phyloP scores from a whole-genome alignment of 2,329 filamentous ascomycete species.

The Sporothrix schenckii region DNA sequence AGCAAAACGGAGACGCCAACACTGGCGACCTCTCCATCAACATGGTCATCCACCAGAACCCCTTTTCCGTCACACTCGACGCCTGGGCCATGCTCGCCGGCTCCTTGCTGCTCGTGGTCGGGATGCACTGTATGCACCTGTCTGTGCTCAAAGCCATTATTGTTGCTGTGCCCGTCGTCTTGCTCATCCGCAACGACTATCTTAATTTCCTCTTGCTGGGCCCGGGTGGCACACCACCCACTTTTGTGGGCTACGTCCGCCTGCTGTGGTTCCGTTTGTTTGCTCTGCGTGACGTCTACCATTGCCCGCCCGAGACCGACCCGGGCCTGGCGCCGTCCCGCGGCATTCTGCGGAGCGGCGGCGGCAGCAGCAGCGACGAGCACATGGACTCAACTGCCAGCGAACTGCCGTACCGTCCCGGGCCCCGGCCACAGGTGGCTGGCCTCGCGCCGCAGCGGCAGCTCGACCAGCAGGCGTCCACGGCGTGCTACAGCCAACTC shows the following conservation, averaged over 20 bases:
- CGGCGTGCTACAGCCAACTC: conserved; percentile 59
- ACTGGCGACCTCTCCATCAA: conserved; percentile 42
- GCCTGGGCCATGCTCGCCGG: conserved; percentile 53
- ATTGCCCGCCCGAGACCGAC: conserved; percentile 56
- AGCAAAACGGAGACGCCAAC: not conserved
- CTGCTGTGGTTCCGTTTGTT: conserved; percentile 76
- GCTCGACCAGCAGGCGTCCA: conserved; percentile 65
- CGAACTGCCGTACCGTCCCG: conserved; percentile 62
- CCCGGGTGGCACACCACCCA: conserved; percentile 78
- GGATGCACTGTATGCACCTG: conserved; percentile 56
- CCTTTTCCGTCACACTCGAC: conserved; percentile 58
- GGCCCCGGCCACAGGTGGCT: conserved; percentile 66
- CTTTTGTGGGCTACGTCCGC: conserved; percentile 70
- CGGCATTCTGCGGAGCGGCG: conserved; percentile 57
- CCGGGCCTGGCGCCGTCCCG: conserved; percentile 54
- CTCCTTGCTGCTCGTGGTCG: conserved; percentile 52
- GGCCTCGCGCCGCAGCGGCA: conserved; percentile 85
- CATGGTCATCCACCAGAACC: conserved; percentile 53
- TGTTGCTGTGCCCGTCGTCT: conserved; percentile 51
- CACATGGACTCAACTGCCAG: too few relatives aligned
- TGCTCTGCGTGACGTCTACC: conserved; percentile 70
- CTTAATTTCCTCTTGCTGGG: conserved; percentile 74
- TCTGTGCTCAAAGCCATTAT: conserved; percentile 55
- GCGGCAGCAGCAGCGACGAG: conserved; percentile 27
- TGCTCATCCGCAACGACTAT: conserved; percentile 71